A percentile compares a stretch with the other conserved stretches of the same genome.
Conservation (phyloP, 306 rosid genomes). For the Dalbergia oliveri region DNA sequence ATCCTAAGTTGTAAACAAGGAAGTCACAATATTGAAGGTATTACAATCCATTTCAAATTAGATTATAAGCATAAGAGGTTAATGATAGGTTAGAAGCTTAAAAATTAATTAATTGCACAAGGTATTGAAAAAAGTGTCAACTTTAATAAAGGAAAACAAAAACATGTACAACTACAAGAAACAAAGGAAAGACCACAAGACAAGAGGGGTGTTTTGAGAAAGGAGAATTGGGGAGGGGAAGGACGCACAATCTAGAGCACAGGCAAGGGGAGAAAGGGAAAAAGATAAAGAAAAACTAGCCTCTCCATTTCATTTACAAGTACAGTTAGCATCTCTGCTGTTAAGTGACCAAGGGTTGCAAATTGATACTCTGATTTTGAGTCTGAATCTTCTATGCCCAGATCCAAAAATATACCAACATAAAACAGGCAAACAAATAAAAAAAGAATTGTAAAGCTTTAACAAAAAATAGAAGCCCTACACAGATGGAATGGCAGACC, state of each 20-base stretch:
- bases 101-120: constrained; percentile 18
- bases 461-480: constrained; percentile 50
- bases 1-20: constrained; percentile 1
- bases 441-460: constrained; percentile 66
- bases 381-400: constrained; percentile 46
- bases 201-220: neutral
- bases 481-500: constrained; percentile 57
- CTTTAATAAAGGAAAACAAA: neutral
- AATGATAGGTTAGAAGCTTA: neutral
- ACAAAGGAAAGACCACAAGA: neutral
- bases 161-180: constrained; percentile 16
- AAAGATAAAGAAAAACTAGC: constrained; percentile 22
- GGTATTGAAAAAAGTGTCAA: neutral
- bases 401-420: constrained; percentile 34
- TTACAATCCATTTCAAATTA: neutral
- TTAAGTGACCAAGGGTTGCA: constrained; percentile 34
- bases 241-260: neutral
- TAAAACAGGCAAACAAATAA: constrained; percentile 50
- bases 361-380: constrained; percentile 28
- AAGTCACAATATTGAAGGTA: neutral
- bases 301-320: constrained; percentile 59
- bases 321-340: constrained; percentile 48
- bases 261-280: neutral
- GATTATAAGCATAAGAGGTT: neutral
- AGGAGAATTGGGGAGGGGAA: neutral